Evolutionary conservation across 2,329 filamentous ascomycete species (phyloP).

Genomic region (Colletotrichum tofieldiae): DNA sequence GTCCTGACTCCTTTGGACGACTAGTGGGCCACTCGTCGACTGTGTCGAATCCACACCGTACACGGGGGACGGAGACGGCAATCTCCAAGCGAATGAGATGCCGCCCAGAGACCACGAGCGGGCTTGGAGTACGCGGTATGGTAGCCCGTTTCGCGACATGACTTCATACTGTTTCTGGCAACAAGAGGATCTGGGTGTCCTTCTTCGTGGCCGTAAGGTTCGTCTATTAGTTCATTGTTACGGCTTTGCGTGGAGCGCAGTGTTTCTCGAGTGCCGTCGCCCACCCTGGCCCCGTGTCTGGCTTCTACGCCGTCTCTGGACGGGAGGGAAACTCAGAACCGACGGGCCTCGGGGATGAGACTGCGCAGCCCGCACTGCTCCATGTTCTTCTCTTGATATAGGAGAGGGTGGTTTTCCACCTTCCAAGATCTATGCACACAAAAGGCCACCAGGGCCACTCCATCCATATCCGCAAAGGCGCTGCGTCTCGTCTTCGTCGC

Average conservation of each 20-base stretch:
- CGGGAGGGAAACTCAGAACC: background rate
- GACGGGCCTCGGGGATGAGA: constrained; percentile 18
- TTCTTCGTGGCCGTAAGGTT: constrained; percentile 19
- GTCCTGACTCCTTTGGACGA: constrained; percentile 4
- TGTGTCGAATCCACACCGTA: constrained; percentile 20
- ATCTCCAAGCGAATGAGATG: constrained; percentile 55
- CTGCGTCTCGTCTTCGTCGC: constrained; percentile 27
- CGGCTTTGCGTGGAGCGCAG: constrained; percentile 22
- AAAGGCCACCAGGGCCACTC: constrained; percentile 47
- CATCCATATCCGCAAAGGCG: constrained; percentile 20
- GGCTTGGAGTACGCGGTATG: constrained; percentile 24
- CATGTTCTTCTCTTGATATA: constrained; percentile 57
- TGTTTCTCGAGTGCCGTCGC: constrained; percentile 24
- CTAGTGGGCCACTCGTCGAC: constrained; percentile 7
- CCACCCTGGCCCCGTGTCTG: constrained; percentile 26
- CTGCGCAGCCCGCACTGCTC: constrained; percentile 16
- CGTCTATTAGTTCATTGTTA: constrained; percentile 31
- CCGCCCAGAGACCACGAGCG: constrained; percentile 57
- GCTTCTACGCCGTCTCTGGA: constrained; percentile 15
- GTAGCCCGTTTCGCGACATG: constrained; percentile 18
- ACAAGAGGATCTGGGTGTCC: constrained; percentile 23
- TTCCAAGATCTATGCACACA: constrained; percentile 61
- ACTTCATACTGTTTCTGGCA: constrained; percentile 37
- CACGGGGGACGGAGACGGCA: constrained; percentile 23
- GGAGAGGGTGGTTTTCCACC: constrained; percentile 61